phyloP scores from a whole-genome alignment of 495 filamentous ascomycete genomes.

The Lasiosphaeria ovina region DNA sequence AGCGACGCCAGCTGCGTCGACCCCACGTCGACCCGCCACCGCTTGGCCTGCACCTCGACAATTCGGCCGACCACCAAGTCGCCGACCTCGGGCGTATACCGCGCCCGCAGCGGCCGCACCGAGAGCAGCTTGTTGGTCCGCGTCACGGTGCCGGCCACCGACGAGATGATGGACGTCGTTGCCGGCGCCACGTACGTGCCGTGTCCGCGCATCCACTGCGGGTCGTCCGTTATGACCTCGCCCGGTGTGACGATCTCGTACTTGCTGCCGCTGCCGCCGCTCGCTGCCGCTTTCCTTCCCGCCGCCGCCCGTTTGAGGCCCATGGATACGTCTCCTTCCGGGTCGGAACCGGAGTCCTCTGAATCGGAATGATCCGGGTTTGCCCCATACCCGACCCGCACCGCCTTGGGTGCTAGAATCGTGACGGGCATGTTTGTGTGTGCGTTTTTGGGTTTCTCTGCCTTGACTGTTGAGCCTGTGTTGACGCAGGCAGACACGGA shows the following conservation, averaged over 20 bases:
- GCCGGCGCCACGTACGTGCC: constrained; percentile 67
- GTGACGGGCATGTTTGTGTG: constrained; percentile 68
- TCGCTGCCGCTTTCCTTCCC: constrained; percentile 7
- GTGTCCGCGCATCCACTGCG: constrained; percentile 97
- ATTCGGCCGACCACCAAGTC: constrained; percentile 94
- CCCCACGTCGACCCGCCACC: constrained; percentile 93
- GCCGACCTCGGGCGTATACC: constrained; percentile 93
- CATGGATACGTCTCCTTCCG: constrained; percentile 64
- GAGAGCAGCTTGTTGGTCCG: constrained; percentile 96
- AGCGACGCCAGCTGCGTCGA: constrained; percentile 77
- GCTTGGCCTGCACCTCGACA: constrained; percentile 80
- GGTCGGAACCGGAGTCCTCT: constrained; percentile 44
- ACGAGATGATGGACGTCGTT: constrained; percentile 71
- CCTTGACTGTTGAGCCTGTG: background rate
- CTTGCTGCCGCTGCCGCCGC: constrained; percentile 1
- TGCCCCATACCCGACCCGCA: constrained; percentile 20
- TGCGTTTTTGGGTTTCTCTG: background rate
- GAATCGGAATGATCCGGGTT: constrained; percentile 31
- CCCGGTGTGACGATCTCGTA: constrained; percentile 76
- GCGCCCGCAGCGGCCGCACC: constrained; percentile 81
- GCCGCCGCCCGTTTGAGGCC: constrained; percentile 15
- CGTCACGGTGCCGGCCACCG: constrained; percentile 79
- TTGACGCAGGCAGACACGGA: background rate
- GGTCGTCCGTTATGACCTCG: constrained; percentile 81
- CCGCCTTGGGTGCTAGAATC: constrained; percentile 63